These are phyloP conservation scores for Boletus rex-veris DNA, from an alignment of 768 basidiomycete genomes.

Conservation along the genomic window DNA sequence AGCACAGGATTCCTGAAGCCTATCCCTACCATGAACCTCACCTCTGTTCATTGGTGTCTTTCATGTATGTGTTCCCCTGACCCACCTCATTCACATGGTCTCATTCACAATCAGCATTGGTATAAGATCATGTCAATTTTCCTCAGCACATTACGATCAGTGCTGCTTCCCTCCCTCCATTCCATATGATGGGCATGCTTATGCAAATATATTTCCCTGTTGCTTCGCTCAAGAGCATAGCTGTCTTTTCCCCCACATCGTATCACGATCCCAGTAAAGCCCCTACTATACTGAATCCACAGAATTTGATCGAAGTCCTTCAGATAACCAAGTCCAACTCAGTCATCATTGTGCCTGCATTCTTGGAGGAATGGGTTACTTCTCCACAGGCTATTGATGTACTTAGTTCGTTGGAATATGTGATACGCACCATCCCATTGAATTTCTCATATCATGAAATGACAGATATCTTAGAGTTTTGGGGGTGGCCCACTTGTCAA, in stretches of 20 bases:
- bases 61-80: slow-evolving; percentile 23
- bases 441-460: not conserved
- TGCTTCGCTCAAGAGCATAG: slow-evolving; percentile 8
- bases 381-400: slow-evolving; percentile 16
- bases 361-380: slow-evolving; percentile 23
- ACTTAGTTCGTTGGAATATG: slow-evolving; percentile 11
- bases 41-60: slow-evolving; percentile 32
- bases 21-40: slow-evolving; percentile 35
- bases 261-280: slow-evolving; percentile 4
- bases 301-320: slow-evolving; percentile 21
- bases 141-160: slow-evolving; percentile 1
- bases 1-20: slow-evolving; percentile 47
- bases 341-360: slow-evolving; percentile 20
- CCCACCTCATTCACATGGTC: not conserved
- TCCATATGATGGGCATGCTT: slow-evolving; percentile 18
- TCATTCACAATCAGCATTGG: slow-evolving; percentile 10
- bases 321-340: slow-evolving; percentile 9
- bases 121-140: slow-evolving; percentile 6
- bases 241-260: slow-evolving; percentile 21
- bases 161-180: slow-evolving; percentile 19
- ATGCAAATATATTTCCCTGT: slow-evolving; percentile 17
- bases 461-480: slow-evolving; percentile 23
- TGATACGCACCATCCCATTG: slow-evolving; percentile 11
- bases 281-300: slow-evolving; percentile 19
- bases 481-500: slow-evolving; percentile 36